Base-by-base conservation (phyloP, 2,329 filamentous ascomycete species). In the Claviceps africana region DNA sequence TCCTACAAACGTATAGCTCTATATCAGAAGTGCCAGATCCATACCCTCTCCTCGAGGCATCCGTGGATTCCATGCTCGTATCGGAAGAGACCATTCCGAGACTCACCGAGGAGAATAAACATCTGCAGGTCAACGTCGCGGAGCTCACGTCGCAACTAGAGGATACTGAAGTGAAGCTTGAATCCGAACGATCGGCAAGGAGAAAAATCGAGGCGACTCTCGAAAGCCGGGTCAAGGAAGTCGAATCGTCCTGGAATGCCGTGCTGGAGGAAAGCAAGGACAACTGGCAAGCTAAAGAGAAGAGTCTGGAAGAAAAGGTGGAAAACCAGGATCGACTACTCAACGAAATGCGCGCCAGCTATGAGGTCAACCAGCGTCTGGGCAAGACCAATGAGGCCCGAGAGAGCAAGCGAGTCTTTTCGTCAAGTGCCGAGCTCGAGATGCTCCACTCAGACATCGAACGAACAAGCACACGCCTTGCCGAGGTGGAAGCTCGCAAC, bases 201-300 rank as follows among this genome's bases (percentile, higher is more conserved):
- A 85, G 84, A 65, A 78, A 84, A 55, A 71, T 94, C 10, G 89
- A 97, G 61, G 82, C 83, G 35, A 82, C 76, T 15, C 76, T 93
- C 30, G 89, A 95, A 61, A 72, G 69, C 53, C 88, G 84, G 64
- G 85, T 94, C 54, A 94, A 90, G 68, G 90, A 95, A 57, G 83
- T 97, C 2, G 89, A 97, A 68, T 72, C 80, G 15, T 93, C 88
- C 2, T 98, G 93, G 91, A 79, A 81, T 13, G 89, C 88, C 25
- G 90, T 96, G 4, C 67, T 98, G 49, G 83, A 86, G 53, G 93
- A 98, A 73, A 96, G 95, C 70, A 85, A 88, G 61, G 88, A 91
- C 66, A 98, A 98, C 64, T 98, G 93, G 93, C 83, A 86, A 51
- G 83, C 91, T 9, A 96, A 95, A 65, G 93, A 98, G 71, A 87